These are phyloP conservation scores for Flaveria bidentis DNA, from an alignment of 129 eudicot species.

Conservation along the genomic window DNA sequence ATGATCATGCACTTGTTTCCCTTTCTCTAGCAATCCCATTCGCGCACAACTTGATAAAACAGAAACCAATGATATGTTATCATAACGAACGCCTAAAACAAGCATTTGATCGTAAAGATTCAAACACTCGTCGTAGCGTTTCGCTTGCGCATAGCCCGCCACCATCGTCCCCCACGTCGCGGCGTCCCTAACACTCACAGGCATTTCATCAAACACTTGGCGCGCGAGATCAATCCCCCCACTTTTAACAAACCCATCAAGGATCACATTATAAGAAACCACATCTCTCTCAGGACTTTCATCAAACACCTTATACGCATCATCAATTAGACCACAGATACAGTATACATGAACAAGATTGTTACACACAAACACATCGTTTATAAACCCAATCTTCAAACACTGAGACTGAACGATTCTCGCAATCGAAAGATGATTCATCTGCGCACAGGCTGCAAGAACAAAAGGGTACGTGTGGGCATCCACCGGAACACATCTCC, in stretches of 20 bases:
- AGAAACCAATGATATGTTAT: constrained; percentile 57
- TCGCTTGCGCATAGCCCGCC: constrained; percentile 59
- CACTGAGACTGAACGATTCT: constrained; percentile 43
- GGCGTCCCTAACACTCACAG: constrained; percentile 43
- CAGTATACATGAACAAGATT: constrained; percentile 45
- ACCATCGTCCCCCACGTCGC: constrained; percentile 69
- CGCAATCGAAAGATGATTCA: constrained; percentile 25
- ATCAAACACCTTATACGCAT: constrained; percentile 57
- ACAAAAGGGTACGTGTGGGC: constrained; percentile 67
- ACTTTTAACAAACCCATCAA: constrained; percentile 65
- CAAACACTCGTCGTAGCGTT: constrained; percentile 44
- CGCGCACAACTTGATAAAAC: constrained; percentile 68
- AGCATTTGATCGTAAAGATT: constrained; percentile 59
- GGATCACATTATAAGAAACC: constrained; percentile 58
- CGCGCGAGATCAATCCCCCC: constrained; percentile 48
- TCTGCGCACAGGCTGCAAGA: constrained; percentile 49
- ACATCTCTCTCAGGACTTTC: constrained; percentile 50
- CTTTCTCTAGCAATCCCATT: constrained; percentile 59
- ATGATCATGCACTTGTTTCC: constrained; percentile 46
- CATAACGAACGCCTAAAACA: constrained; percentile 33
- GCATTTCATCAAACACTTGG: constrained; percentile 59
- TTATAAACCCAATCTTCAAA: constrained; percentile 48
- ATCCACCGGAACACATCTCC: constrained; percentile 42
- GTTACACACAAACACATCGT: constrained; percentile 60
- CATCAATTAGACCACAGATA: constrained; percentile 26